A percentile compares a stretch with the other conserved stretches of the same genome.
Conservation (phyloP, 1,139 yeast genomes). For the Lodderomyces theae region DNA sequence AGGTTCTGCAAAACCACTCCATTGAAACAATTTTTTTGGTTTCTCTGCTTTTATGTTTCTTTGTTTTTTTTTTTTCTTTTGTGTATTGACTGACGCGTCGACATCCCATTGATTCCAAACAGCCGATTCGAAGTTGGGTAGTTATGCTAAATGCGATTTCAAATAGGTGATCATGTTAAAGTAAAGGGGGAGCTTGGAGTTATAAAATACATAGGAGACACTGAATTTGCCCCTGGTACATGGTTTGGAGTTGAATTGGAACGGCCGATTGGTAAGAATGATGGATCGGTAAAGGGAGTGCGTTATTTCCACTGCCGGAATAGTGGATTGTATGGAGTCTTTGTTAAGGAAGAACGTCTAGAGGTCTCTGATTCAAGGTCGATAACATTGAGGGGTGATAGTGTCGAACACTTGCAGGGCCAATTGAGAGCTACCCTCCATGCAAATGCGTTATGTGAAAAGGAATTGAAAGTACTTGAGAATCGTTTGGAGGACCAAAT, state of each 20-base stretch:
- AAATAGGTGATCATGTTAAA: constrained; percentile 40
- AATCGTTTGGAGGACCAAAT: constrained; percentile 15
- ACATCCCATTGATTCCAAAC: neutral
- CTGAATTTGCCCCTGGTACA: constrained; percentile 57
- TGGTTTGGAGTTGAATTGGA: constrained; percentile 84
- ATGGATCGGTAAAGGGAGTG: constrained; percentile 69
- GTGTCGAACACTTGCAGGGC: neutral
- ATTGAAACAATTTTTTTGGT: too few relatives aligned
- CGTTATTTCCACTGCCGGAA: constrained; percentile 56
- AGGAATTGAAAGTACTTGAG: constrained; percentile 19
- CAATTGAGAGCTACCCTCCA: neutral
- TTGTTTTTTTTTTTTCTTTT: constrained; percentile 5
- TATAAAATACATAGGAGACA: constrained; percentile 49
- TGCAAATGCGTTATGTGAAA: constrained; percentile 19
- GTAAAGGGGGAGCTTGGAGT: constrained; percentile 45
- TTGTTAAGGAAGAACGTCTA: constrained; percentile 38
- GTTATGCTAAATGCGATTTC: constrained; percentile 10
- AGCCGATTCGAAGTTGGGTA: too few relatives aligned
- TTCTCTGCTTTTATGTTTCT: neutral
- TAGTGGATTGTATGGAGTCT: constrained; percentile 52
- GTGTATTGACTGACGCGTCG: neutral
- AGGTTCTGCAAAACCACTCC: neutral
- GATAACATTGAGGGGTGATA: neutral
- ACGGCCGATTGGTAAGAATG: constrained; percentile 66
- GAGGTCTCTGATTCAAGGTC: constrained; percentile 8